These are phyloP conservation scores for Casuarina equisetifolia DNA, from an alignment of 306 rosid genomes.

Conservation along the genomic window DNA sequence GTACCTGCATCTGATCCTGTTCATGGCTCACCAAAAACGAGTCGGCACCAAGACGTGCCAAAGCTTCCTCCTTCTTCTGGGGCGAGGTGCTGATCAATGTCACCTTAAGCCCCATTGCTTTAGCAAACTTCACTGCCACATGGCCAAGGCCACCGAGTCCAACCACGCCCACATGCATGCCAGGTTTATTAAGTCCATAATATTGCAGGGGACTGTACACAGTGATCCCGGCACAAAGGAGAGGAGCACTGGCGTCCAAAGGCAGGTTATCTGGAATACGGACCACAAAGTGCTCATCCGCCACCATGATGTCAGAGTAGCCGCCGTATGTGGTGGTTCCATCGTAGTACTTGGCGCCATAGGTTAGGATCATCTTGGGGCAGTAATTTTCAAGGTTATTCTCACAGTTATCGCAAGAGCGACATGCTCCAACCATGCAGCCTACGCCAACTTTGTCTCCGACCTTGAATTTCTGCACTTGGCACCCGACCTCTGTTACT, in stretches of 20 bases:
- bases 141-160: constrained; percentile 37
- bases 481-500: constrained; percentile 26
- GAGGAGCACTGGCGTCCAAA: constrained; percentile 18
- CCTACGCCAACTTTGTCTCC: constrained; percentile 35
- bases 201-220: constrained; percentile 32
- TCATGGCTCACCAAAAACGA: constrained; percentile 19
- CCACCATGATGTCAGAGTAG: constrained; percentile 30
- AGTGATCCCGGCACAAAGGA: constrained; percentile 30
- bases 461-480: constrained; percentile 20
- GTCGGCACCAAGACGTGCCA: constrained; percentile 17
- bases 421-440: constrained; percentile 24
- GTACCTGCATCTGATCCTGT: constrained; percentile 19
- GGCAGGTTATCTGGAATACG: constrained; percentile 25
- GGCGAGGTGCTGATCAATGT: constrained; percentile 31
- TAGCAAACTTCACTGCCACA: constrained; percentile 31
- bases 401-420: constrained; percentile 18
- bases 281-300: constrained; percentile 24
- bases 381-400: constrained; percentile 28
- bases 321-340: constrained; percentile 29
- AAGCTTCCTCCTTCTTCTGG: constrained; percentile 13
- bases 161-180: constrained; percentile 25
- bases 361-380: constrained; percentile 19
- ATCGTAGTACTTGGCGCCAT: constrained; percentile 1
- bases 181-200: constrained; percentile 31
- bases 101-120: constrained; percentile 30